phyloP scores from a whole-genome alignment of 2,329 filamentous ascomycete species.

The Hypoxylon rubiginosum region DNA sequence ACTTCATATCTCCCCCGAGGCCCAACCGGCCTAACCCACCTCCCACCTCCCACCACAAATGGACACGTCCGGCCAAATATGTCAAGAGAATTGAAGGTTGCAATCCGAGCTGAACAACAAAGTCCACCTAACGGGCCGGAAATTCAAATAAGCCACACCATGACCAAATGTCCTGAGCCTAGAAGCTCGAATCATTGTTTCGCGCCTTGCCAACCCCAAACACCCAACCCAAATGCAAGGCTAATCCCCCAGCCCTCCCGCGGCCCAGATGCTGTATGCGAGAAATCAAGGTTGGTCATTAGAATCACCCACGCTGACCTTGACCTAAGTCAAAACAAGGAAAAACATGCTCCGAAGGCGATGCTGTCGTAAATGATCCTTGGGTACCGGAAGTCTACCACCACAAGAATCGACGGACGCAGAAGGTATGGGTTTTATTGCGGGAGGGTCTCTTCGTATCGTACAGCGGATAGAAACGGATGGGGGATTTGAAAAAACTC shows the following conservation, averaged over 20 bases:
- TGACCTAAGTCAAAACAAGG: conserved; percentile 27
- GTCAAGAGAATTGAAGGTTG: conserved; percentile 35
- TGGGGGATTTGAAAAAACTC: conserved; percentile 15
- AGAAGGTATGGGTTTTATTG: conserved; percentile 26
- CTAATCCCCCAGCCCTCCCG: conserved; percentile 33
- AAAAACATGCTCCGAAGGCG: conserved; percentile 34
- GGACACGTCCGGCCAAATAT: conserved; percentile 37
- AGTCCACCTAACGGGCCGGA: conserved; percentile 21
- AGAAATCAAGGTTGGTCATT: conserved; percentile 42
- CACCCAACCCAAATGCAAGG: conserved; percentile 43
- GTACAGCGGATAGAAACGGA: conserved; percentile 33
- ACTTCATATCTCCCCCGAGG: conserved; percentile 15
- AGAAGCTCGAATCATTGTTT: conserved; percentile 42
- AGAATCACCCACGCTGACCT: conserved; percentile 35
- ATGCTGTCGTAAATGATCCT: conserved; percentile 37
- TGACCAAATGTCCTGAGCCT: conserved; percentile 39
- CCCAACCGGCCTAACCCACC: no score
- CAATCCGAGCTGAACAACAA: conserved; percentile 7
- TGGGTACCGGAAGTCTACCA: conserved; percentile 25
- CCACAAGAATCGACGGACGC: conserved; percentile 31
- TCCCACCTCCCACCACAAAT: conserved; percentile 22
- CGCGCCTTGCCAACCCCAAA: conserved; percentile 35
- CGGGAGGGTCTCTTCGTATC: conserved; percentile 38
- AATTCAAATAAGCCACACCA: conserved; percentile 34
- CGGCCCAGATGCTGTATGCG: conserved; percentile 43